A percentile compares a stretch with the other conserved stretches of the same genome.
Conservation (phyloP, 1,284 basidiomycete species). For the Cryptococcus sp. region DNA sequence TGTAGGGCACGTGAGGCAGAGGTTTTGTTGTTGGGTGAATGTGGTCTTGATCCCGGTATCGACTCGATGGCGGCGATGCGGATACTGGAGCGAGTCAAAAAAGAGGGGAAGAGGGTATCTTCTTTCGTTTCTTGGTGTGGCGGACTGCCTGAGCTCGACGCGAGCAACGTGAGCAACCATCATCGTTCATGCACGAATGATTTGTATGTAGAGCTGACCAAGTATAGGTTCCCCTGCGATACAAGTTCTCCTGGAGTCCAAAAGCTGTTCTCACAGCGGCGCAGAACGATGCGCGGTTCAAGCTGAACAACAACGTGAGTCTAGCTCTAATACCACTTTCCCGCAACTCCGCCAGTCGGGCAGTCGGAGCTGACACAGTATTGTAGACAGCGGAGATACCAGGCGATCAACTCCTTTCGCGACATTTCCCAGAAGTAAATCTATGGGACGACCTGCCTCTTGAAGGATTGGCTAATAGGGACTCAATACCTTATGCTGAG, state of each 20-base stretch:
- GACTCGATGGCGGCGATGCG: conserved; percentile 85
- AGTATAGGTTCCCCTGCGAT: conserved; percentile 67
- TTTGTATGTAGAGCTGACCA: neutral
- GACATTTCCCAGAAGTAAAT: conserved; percentile 66
- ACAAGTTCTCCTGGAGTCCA: conserved; percentile 96
- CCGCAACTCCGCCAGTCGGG: no score
- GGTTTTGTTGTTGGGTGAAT: conserved; percentile 84
- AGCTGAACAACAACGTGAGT: conserved; percentile 62
- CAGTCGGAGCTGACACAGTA: neutral
- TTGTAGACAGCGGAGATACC: conserved; percentile 59
- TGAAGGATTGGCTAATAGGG: conserved; percentile 86
- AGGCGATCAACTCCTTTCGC: conserved; percentile 61
- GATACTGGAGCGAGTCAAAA: conserved; percentile 64
- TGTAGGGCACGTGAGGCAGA: conserved; percentile 66
- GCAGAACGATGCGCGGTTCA: conserved; percentile 73
- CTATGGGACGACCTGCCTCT: conserved; percentile 69
- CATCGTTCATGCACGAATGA: no score
- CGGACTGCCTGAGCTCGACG: conserved; percentile 81
- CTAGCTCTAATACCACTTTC: neutral
- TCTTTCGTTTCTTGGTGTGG: conserved; percentile 94
- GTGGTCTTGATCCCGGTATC: conserved; percentile 93
- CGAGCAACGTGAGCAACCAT: conserved; percentile 51
- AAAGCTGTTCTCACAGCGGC: conserved; percentile 83
- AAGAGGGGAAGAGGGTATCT: conserved; percentile 64
- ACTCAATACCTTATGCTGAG: conserved; percentile 74